Evolutionary conservation across 2,329 filamentous ascomycete species (phyloP).

Genomic region (Microcera coccophila): DNA sequence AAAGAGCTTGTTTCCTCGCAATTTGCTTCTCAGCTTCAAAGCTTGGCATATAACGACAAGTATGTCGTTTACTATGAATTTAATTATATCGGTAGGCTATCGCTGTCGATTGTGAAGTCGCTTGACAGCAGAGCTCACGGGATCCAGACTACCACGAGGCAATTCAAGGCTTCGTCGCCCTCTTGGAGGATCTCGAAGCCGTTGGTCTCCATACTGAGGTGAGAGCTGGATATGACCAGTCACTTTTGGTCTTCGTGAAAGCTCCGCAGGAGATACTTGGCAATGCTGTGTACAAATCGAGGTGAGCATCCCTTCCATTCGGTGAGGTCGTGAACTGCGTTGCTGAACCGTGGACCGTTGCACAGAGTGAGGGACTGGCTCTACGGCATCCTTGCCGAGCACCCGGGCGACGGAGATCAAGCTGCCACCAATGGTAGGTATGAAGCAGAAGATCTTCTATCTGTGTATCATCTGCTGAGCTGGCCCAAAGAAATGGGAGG

Average conservation of each 20-base stretch:
- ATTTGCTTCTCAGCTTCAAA: too few species aligned
- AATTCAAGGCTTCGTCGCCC: slow-evolving; percentile 33
- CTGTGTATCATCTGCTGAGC: slow-evolving; percentile 64
- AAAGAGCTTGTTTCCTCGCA: too few species aligned
- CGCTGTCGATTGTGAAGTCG: neutral
- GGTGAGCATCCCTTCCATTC: slow-evolving; percentile 36
- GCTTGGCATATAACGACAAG: slow-evolving; percentile 35
- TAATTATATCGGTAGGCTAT: slow-evolving; percentile 29
- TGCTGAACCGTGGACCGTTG: neutral
- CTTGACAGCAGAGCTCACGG: neutral
- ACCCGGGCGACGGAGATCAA: slow-evolving; percentile 54
- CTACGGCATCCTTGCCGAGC: slow-evolving; percentile 61
- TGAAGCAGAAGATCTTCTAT: slow-evolving; percentile 67
- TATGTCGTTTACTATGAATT: slow-evolving; percentile 41
- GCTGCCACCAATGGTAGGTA: slow-evolving; percentile 46
- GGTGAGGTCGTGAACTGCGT: neutral
- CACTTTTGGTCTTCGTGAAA: slow-evolving; percentile 63
- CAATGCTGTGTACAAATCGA: slow-evolving; percentile 63
- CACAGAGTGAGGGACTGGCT: slow-evolving; percentile 70
- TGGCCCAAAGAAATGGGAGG: slow-evolving; percentile 57
- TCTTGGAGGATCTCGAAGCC: slow-evolving; percentile 57
- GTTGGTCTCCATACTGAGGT: slow-evolving; percentile 68
- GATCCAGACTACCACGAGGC: slow-evolving; percentile 33
- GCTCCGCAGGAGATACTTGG: slow-evolving; percentile 60
- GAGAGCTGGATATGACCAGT: slow-evolving; percentile 64